Conservation (phyloP, 306 rosid genomes). For the Adenanthera pavonina region DNA sequence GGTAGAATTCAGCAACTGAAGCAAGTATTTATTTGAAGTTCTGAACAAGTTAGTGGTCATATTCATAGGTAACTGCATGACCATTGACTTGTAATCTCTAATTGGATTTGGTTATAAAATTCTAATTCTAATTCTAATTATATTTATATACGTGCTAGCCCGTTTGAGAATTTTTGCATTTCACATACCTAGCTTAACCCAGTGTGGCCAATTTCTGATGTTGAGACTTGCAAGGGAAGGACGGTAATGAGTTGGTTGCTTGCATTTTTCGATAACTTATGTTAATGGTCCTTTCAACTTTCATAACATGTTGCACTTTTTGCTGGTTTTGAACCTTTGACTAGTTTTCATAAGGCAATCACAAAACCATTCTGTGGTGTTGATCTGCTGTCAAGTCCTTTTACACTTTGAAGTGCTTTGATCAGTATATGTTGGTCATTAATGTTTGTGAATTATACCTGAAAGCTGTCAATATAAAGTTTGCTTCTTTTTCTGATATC, state of each 20-base stretch:
- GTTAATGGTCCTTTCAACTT: neutral
- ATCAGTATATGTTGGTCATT: neutral
- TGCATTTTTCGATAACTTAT: neutral
- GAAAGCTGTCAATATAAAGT: neutral
- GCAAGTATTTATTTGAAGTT: conserved; percentile 9
- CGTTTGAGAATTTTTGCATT: neutral
- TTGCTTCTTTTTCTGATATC: neutral
- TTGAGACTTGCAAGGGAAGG: neutral
- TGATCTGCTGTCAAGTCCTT: neutral
- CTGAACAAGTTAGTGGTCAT: neutral
- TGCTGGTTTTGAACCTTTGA: neutral
- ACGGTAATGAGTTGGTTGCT: neutral
- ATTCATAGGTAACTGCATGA: neutral
- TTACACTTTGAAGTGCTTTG: neutral
- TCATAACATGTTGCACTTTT: neutral
- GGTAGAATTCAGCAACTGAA: neutral
- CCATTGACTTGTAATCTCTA: neutral
- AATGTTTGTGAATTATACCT: neutral
- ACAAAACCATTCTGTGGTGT: neutral
- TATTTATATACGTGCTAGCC: neutral
- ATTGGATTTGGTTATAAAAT: neutral
- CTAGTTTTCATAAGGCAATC: neutral
- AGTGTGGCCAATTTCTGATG: neutral
- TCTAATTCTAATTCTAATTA: neutral
- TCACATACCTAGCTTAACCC: neutral